Base-by-base conservation (phyloP, 2,329 filamentous ascomycete genomes). In the Colletotrichum tabaci region DNA sequence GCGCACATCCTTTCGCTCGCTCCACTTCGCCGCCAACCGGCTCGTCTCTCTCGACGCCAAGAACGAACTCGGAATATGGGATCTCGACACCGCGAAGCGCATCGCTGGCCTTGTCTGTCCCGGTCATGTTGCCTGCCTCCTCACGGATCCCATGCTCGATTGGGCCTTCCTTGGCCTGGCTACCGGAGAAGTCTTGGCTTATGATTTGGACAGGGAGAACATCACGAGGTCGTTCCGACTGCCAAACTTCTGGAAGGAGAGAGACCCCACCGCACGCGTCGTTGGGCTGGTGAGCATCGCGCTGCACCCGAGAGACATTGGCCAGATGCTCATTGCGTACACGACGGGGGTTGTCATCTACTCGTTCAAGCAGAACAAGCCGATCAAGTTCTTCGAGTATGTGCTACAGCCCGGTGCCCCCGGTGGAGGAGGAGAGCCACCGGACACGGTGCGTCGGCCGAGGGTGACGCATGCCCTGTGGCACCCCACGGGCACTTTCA, bases 401-500 rank as follows among this genome's bases (percentile, higher is more conserved):
- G 87, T 92, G 69, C 81, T 98, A 3, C 94, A 94, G 0, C 86
- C 89, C 13, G 94, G 95, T 18, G 95, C 96, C 4, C 93, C 94
- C 0, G 96, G 96, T n/a, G 89, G 95, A 83, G 93, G 94, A 78
- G 89, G 91, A 38, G 82, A 88, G 49, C 87, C 88, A 8, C 82
- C 90, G 46, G 89, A 91, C 67, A 87, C 87, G 16, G 80, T 88
- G 71, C 90, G 95, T 61, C 90, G 87, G 76, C 96, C 96, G 16
- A 89, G 88, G 69, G 82, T 98, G 73, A 94, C 92, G 1, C 93
- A 97, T 76, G 95, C 94, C 1, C 81, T 96, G 18, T 99, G 96
- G 95, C 96, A 99, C 83, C 96, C 96, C 0, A 97, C 94, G 1
- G 96, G 95, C 0, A 97, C 94, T 0, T 98, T 98, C 77, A 84